A percentile compares a stretch with the other conserved stretches of the same genome.
These are phyloP conservation scores for Nematocida sp. DNA, from an alignment of 371 early-diverging fungal species.

Conservation along the genomic window DNA sequence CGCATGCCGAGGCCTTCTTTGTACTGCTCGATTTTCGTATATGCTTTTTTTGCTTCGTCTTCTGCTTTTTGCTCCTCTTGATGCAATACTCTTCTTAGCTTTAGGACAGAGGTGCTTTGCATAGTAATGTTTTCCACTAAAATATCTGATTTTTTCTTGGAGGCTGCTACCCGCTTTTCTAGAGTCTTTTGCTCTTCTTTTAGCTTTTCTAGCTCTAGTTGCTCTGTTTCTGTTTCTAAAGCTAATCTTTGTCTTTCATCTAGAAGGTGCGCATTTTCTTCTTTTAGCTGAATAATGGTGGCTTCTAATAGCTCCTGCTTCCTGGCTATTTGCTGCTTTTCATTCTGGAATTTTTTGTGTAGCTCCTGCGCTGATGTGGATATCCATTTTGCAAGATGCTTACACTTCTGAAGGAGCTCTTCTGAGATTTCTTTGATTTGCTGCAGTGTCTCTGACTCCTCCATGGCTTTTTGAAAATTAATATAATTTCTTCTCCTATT, in stretches of 20 bases:
- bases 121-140: not conserved
- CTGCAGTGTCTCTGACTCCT: slow-evolving; percentile 29
- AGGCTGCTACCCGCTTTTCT: slow-evolving; percentile 9
- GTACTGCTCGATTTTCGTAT: slow-evolving; percentile 27
- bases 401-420: slow-evolving; percentile 18
- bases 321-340: slow-evolving; percentile 27
- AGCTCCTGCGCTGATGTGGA: slow-evolving; percentile 16
- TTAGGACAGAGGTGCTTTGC: not conserved
- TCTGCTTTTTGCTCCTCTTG: slow-evolving; percentile 32
- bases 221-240: slow-evolving; percentile 38
- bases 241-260: slow-evolving; percentile 50
- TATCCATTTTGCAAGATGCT: slow-evolving; percentile 24
- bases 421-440: slow-evolving; percentile 29
- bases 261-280: slow-evolving; percentile 39
- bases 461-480: not conserved
- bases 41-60: slow-evolving; percentile 7
- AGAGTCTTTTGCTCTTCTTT: slow-evolving; percentile 22
- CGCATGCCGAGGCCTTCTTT: not conserved
- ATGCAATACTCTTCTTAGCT: slow-evolving; percentile 27
- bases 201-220: slow-evolving; percentile 20
- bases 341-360: slow-evolving; percentile 29
- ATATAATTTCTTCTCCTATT: not conserved
- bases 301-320: slow-evolving; percentile 27
- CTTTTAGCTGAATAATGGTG: slow-evolving; percentile 45
- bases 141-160: slow-evolving; percentile 5